Percentiles rank a stretch among this genome's conserved stretches.
Conservation (phyloP, 768 basidiomycete genomes). For the Asterophora lycoperdoides region DNA sequence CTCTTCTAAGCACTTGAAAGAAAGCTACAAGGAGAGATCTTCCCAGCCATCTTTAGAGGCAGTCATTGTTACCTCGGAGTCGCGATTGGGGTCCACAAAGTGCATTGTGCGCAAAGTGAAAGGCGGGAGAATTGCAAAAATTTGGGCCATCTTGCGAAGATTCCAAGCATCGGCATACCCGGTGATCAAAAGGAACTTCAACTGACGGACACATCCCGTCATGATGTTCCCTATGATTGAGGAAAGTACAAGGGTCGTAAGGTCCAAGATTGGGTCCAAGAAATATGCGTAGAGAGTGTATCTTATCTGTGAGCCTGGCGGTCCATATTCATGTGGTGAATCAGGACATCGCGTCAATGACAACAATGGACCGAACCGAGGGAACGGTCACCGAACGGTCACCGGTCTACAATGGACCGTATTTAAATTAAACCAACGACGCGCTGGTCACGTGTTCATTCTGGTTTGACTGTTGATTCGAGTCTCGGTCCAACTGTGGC, state of each 20-base stretch:
- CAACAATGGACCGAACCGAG: too few relatives aligned
- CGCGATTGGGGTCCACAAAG: constrained; percentile 1
- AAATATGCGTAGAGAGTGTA: not conserved
- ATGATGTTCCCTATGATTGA: not conserved
- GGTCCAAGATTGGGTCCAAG: not conserved
- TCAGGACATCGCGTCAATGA: too few relatives aligned
- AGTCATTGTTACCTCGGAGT: not conserved
- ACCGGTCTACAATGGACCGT: too few relatives aligned
- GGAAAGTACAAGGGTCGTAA: not conserved
- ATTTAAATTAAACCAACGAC: too few relatives aligned
- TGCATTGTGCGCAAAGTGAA: constrained; percentile 2
- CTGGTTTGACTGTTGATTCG: constrained; percentile 10
- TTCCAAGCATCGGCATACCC: constrained; percentile 1
- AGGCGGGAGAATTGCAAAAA: not conserved
- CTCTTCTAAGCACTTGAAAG: not conserved
- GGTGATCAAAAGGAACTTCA: constrained; percentile 2
- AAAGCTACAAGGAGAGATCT: not conserved
- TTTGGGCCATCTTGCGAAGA: not conserved
- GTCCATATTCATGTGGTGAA: too few relatives aligned
- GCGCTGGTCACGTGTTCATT: constrained; percentile 28
- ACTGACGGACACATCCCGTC: not conserved
- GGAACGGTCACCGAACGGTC: too few relatives aligned
- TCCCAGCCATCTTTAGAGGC: not conserved
- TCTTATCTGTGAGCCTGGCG: not conserved
- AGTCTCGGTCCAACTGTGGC: constrained; percentile 7